Evolutionary conservation across 805 yeast species (phyloP), one percentile per base, ranked within the genome.

Genomic region (Zygosaccharomyces bailii): DNA sequence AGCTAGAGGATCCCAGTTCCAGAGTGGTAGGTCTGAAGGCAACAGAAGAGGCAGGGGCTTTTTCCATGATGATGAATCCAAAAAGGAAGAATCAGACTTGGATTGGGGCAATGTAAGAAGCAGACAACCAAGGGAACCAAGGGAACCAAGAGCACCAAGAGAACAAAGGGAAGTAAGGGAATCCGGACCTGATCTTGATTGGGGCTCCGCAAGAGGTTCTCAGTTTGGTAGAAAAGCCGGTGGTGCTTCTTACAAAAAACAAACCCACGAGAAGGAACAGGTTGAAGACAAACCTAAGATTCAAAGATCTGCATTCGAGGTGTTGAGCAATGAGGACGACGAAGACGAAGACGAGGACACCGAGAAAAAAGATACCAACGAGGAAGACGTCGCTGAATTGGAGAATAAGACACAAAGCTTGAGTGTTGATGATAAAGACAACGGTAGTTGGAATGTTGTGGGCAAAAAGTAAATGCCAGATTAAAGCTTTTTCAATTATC

Each of bases 241-340:
- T 24, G 40, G 42, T 13, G 17, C 23, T 16, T 31, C 38, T n/a
- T 38, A 33, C 27, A 48, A 41, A 42, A 39, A 43, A 24, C 42
- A 31, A 33, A 33, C 23, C 25, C 48, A 53, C n/a, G 39, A 54
- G 14, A 40, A 57, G 46, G 53, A 59, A 35, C 54, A 59, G 38
- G 54, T 57, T 19, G 62, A 58, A 36, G 63, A 64, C 25, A 59
- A 60, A 50, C 62, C 66, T 44, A 63, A 55, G 48, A 58, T 58
- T 42, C 72, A 65, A 60, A 72, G 69, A 55, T 74, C 81, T 29
- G 64, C 74, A 2, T 79, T 70, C 56, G 67, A 73, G 39, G 79
- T 79, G 18, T 65, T 79, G 58, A 68, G 75, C 41, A 61, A 59
- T 43, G 80, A 78, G 24, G 80, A 72, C 42, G 82, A 78, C 3